Percentiles rank a stretch among this genome's conserved stretches.
These are phyloP conservation scores for Rugosomyces carneus DNA, from an alignment of 1,284 basidiomycete species.

Conservation along the genomic window DNA sequence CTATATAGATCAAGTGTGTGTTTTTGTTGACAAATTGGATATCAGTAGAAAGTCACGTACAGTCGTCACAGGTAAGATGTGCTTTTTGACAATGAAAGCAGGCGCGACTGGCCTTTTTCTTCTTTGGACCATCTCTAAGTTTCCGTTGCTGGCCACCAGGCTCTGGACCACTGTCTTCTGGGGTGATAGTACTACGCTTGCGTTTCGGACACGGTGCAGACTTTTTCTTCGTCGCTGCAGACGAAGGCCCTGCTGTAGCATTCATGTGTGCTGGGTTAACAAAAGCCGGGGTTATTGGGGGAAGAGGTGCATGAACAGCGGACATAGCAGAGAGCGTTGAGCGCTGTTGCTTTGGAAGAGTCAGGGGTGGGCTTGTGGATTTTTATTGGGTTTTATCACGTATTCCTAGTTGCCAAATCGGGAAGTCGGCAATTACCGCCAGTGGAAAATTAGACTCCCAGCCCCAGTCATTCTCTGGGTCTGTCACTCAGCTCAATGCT, in stretches of 20 bases:
- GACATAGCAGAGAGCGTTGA: conserved; percentile 24
- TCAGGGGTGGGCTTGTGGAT: conserved; percentile 8
- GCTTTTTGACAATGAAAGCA: conserved; percentile 95
- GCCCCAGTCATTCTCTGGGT: neutral
- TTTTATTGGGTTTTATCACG: conserved; percentile 15
- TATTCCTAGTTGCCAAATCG: conserved; percentile 15
- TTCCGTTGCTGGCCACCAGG: conserved; percentile 39
- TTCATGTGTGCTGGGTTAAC: conserved; percentile 29
- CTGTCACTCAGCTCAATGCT: neutral
- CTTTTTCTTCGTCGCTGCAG: conserved; percentile 30
- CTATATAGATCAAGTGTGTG: conserved; percentile 37
- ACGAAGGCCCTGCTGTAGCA: conserved; percentile 32
- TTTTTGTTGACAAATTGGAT: conserved; percentile 16
- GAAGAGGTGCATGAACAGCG: conserved; percentile 30
- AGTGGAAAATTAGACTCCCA: neutral
- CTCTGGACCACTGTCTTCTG: conserved; percentile 45
- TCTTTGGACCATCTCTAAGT: conserved; percentile 70
- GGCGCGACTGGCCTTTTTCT: conserved; percentile 90
- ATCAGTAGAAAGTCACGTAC: conserved; percentile 41
- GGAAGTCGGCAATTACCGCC: conserved; percentile 15
- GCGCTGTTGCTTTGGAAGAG: conserved; percentile 11
- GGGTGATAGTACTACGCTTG: conserved; percentile 37
- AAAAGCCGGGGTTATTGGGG: conserved; percentile 21
- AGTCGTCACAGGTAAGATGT: conserved; percentile 96
- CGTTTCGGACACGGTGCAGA: conserved; percentile 32